These are phyloP conservation scores for Populus deltoides DNA, from an alignment of 345 rosid species.

Conservation along the genomic window DNA sequence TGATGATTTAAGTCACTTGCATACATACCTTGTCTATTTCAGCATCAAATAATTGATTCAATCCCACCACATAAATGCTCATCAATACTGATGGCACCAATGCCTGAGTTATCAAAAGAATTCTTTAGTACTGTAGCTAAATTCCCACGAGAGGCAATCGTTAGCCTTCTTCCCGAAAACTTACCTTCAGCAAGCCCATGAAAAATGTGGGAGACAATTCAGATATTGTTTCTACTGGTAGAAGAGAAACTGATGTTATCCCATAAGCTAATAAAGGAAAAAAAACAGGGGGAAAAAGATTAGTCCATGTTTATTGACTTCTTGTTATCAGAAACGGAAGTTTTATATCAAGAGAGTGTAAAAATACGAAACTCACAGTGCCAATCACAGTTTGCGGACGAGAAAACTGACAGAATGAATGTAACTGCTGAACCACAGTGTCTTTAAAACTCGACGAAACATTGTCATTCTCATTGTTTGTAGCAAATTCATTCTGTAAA, in stretches of 20 bases:
- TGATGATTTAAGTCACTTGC: not conserved
- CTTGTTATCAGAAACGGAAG: not conserved
- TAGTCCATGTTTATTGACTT: not conserved
- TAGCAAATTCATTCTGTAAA: not conserved
- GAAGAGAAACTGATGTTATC: slow-evolving; percentile 32
- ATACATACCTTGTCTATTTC: slow-evolving; percentile 37
- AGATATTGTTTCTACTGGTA: slow-evolving; percentile 19
- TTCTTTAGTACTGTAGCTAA: not conserved
- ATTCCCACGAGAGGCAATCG: not conserved
- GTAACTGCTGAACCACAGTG: not conserved
- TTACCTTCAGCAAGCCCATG: slow-evolving; percentile 30
- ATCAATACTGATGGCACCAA: slow-evolving; percentile 27
- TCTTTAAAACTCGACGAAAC: not conserved
- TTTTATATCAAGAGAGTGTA: not conserved
- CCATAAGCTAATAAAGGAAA: slow-evolving; percentile 18
- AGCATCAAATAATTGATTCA: slow-evolving; percentile 34
- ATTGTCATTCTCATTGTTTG: not conserved
- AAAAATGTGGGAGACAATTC: slow-evolving; percentile 33
- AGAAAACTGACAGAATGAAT: slow-evolving; percentile 24
- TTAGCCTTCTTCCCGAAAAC: not conserved
- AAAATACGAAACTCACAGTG: slow-evolving; percentile 22
- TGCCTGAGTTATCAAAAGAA: slow-evolving; percentile 21
- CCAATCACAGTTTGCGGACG: slow-evolving; percentile 42
- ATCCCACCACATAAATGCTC: slow-evolving; percentile 35
- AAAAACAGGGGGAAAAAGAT: not conserved